Evolutionary conservation across 129 eudicot species (phyloP), one percentile per base, ranked within the genome.

Genomic region (Escallonia herrerae): DNA sequence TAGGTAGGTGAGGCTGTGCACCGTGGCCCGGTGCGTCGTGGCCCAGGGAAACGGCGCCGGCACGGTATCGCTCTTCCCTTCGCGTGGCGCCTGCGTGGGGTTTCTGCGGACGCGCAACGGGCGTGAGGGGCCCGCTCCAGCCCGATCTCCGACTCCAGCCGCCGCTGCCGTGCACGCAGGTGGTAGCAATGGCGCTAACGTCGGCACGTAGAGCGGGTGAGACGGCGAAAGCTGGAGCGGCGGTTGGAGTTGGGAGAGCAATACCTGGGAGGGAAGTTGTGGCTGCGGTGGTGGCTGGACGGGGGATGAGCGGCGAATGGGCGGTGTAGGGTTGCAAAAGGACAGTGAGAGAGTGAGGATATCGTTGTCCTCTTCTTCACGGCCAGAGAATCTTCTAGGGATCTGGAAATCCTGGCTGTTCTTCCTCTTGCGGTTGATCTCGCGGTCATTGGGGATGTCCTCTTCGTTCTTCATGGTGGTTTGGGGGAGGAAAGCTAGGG

Each of bases 31-130:
- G 1, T 15, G 67, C 22, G 49, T 40, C 0, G 86, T 80, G 1
- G 94, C 87, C 96, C 90, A 89, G 4, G 68, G 66, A 57, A 6
- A 85, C 1, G 87, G 93, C 1, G 81, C 72, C 7, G 70, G 56
- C 9, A 80, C 48, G 2, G 65, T 62, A 4, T 62, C 42, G 8
- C 56, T 14, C 54, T 79, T 79, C 5, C 71, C 84, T 6, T 59
- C 68, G 5, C 63, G 45, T 6, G 85, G 81, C n/a, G 54, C 42
- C 7, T 55, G 73, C 4, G 79, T 13, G 0, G 78, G 82, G 60
- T 76, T 79, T 6, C 79, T 74, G 3, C 86, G 84, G 6, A 50
- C n/a, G 2, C 82, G 76, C 7, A 76, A 65, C 44, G 56, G 8
- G 2, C 82, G 76, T 5, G 79, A 68, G 39, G 64, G 72, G 40